Evolutionary conservation across 2,329 filamentous ascomycete genomes (phyloP).

Genomic region (Monilinia fructicola): DNA sequence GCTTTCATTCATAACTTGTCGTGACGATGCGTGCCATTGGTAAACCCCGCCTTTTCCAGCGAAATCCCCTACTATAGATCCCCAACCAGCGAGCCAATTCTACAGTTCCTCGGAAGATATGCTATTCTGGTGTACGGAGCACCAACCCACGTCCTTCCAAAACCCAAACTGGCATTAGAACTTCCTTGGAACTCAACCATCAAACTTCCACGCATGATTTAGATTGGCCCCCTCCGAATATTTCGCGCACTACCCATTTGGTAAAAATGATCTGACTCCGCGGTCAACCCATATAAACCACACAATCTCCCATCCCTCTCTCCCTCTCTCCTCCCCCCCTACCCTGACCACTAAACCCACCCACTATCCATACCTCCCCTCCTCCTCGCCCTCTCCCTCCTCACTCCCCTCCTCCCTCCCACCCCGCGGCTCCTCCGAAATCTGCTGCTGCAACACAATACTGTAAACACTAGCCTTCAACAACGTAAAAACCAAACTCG

Average conservation of each 20-base stretch:
- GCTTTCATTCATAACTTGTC: constrained; percentile 1
- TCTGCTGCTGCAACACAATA: constrained; percentile 97
- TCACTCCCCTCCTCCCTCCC: constrained; percentile 15
- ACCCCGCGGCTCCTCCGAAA: constrained; percentile 47
- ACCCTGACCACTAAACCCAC: background rate
- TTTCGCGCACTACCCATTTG: no score
- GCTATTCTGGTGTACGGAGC: no score
- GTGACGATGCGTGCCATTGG: background rate
- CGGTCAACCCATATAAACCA: background rate
- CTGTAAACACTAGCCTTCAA: constrained; percentile 98
- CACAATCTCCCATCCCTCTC: background rate
- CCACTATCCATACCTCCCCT: constrained; percentile 7
- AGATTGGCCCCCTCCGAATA: no score
- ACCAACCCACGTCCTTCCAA: no score
- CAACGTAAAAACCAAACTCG: constrained; percentile 88
- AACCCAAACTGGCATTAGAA: no score
- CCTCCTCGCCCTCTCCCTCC: constrained; percentile 9
- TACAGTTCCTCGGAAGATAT: background rate
- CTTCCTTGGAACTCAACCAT: no score
- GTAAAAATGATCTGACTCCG: no score
- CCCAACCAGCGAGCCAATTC: no score
- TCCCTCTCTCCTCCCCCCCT: background rate
- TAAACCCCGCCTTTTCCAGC: no score
- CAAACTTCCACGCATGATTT: no score
- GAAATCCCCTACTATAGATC: no score